These are phyloP conservation scores for Thalassia testudinum DNA, from an alignment of 116 monocot species.

Conservation along the genomic window DNA sequence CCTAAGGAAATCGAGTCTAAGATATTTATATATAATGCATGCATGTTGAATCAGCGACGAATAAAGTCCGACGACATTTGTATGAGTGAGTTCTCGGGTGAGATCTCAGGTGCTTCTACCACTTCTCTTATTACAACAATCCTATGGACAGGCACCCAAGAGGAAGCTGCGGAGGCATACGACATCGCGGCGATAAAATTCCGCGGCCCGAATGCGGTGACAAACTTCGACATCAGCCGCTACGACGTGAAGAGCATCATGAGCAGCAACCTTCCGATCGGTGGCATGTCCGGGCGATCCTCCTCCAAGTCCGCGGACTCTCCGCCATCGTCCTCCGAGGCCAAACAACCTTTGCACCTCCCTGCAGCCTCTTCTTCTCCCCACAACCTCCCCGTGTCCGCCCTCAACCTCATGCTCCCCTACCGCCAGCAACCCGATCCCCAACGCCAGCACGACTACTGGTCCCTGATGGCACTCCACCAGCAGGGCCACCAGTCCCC, in stretches of 20 bases:
- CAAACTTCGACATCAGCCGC: conserved; percentile 95
- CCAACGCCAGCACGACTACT: conserved; percentile 39
- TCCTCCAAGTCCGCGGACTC: conserved; percentile 11
- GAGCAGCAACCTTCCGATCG: conserved; percentile 72
- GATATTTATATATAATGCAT: no score
- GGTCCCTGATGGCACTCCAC: conserved; percentile 55
- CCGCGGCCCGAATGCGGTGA: conserved; percentile 83
- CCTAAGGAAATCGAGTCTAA: no score
- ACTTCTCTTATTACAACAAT: no score
- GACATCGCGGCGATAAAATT: conserved; percentile 98
- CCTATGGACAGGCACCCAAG: conserved; percentile 53
- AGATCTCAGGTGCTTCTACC: no score
- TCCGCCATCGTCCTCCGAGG: conserved; percentile 26
- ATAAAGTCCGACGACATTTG: no score
- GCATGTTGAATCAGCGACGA: no score
- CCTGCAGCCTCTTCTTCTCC: conserved; percentile 10
- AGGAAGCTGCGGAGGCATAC: conserved; percentile 94
- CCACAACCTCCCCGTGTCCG: conserved; percentile 8
- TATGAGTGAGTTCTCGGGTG: no score
- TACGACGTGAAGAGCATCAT: conserved; percentile 84
- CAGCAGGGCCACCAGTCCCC: conserved; percentile 21
- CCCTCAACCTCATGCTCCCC: conserved; percentile 15
- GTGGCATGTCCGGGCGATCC: conserved; percentile 32
- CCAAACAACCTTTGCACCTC: conserved; percentile 12
- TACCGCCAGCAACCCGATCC: conserved; percentile 14